Conservation (phyloP, 2,329 filamentous ascomycete species). For the Chaetomiaceae sp. region DNA sequence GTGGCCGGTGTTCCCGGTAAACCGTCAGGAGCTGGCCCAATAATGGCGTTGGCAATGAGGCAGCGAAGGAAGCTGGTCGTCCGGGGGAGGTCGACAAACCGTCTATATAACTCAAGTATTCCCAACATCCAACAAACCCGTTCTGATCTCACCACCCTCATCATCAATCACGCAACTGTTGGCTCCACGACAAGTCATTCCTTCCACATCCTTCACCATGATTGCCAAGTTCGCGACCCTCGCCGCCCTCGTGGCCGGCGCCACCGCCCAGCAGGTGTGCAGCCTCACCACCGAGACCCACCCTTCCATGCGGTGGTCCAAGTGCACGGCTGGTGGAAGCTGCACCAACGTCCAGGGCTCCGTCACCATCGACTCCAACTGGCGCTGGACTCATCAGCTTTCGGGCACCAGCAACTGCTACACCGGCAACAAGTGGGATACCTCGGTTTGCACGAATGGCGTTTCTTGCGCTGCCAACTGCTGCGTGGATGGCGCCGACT, state of each 20-base stretch:
- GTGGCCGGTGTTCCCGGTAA: constrained; percentile 17
- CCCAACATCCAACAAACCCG: constrained; percentile 1
- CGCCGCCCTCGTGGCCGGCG: constrained; percentile 40
- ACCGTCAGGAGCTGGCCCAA: constrained; percentile 7
- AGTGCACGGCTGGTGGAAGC: constrained; percentile 47
- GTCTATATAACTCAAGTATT: constrained; percentile 23
- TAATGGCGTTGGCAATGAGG: background rate
- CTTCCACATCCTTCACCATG: constrained; percentile 24
- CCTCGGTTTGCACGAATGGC: constrained; percentile 37
- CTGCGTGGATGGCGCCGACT: constrained; percentile 52
- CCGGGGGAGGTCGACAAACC: background rate
- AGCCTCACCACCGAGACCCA: constrained; percentile 45
- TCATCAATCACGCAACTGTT: constrained; percentile 22
- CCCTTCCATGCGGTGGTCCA: constrained; percentile 49
- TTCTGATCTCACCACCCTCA: constrained; percentile 20
- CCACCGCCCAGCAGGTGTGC: constrained; percentile 49
- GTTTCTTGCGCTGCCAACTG: constrained; percentile 46
- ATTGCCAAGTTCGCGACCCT: constrained; percentile 33
- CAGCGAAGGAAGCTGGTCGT: background rate
- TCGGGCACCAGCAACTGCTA: constrained; percentile 52
- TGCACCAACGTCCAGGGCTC: constrained; percentile 48
- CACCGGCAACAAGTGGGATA: constrained; percentile 48
- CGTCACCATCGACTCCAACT: constrained; percentile 57
- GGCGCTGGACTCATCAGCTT: constrained; percentile 54
- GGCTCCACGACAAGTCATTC: no score